Percentiles rank a stretch among this genome's conserved stretches.
These are phyloP conservation scores for Striga hermonthica DNA, from an alignment of 305 asterid genomes.

Conservation along the genomic window DNA sequence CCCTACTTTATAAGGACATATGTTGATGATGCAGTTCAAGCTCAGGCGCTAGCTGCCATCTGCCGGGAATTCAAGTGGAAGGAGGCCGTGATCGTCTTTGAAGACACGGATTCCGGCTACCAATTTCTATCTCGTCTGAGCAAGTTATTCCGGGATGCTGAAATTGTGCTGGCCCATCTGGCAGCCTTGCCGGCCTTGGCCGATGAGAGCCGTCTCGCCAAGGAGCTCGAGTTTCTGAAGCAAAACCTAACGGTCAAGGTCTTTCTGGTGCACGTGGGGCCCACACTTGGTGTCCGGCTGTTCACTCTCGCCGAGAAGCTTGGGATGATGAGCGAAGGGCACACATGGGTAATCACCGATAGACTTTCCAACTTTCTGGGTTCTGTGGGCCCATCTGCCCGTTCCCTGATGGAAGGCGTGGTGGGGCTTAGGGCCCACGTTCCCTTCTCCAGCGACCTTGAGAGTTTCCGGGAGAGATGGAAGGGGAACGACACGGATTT, in stretches of 20 bases:
- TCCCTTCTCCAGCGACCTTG: slow-evolving; percentile 34
- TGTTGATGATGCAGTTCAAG: slow-evolving; percentile 39
- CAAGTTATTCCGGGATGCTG: slow-evolving; percentile 37
- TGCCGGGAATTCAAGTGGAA: slow-evolving; percentile 41
- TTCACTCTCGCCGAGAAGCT: slow-evolving; percentile 35
- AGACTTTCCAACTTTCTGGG: slow-evolving; percentile 46
- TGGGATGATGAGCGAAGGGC: slow-evolving; percentile 53
- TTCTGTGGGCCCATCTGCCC: slow-evolving; percentile 34
- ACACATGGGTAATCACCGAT: slow-evolving; percentile 58
- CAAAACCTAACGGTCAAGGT: slow-evolving; percentile 28
- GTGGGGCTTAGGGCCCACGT: slow-evolving; percentile 52
- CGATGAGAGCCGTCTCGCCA: slow-evolving; percentile 24
- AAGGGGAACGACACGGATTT: slow-evolving; percentile 35
- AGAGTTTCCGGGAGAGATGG: slow-evolving; percentile 46
- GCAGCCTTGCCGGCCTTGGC: slow-evolving; percentile 29
- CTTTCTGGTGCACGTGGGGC: slow-evolving; percentile 46
- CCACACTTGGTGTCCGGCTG: slow-evolving; percentile 35
- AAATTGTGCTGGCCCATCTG: slow-evolving; percentile 30
- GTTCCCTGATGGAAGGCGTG: slow-evolving; percentile 59
- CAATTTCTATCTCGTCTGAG: slow-evolving; percentile 36
- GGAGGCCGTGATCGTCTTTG: slow-evolving; percentile 38
- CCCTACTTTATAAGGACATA: slow-evolving; percentile 40
- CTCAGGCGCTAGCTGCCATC: slow-evolving; percentile 39
- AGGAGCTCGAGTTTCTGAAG: slow-evolving; percentile 16
- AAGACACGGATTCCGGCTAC: slow-evolving; percentile 40